Conservation (phyloP, 2,329 filamentous ascomycete species). For the Capronia coronata region DNA sequence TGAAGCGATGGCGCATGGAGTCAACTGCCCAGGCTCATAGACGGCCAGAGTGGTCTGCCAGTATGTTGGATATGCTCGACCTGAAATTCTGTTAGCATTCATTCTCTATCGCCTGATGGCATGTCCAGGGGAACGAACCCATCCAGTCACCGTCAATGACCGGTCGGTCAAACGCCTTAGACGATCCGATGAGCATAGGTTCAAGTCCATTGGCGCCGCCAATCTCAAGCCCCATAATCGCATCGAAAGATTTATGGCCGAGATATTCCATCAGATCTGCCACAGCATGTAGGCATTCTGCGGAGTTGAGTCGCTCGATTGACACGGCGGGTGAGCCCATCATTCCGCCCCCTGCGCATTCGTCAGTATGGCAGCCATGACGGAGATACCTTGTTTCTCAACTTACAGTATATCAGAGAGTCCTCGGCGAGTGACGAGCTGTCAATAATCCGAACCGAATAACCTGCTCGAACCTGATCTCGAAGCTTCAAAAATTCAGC, state of each 20-base stretch:
- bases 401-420: constrained; percentile 1
- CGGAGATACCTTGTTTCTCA: not conserved
- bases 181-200: constrained; percentile 48
- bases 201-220: constrained; percentile 61
- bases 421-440: constrained; percentile 12
- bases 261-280: constrained; percentile 10
- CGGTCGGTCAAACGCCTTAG: constrained; percentile 26
- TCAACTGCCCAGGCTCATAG: constrained; percentile 10
- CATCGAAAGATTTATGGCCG: constrained; percentile 15
- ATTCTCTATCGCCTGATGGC: no score
- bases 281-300: constrained; percentile 12
- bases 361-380: not conserved
- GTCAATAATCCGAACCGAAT: constrained; percentile 13
- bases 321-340: not conserved
- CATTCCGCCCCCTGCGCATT: not conserved
- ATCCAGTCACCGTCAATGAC: constrained; percentile 44
- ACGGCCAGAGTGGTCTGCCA: constrained; percentile 7
- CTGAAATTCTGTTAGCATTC: not conserved
- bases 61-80: not conserved
- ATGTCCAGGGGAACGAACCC: constrained; percentile 29
- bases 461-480: constrained; percentile 8
- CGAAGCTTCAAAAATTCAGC: constrained; percentile 3
- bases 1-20: constrained; percentile 15
- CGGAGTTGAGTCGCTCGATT: not conserved
- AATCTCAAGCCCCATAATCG: constrained; percentile 29